Evolutionary conservation across 2,329 filamentous ascomycete genomes (phyloP), one percentile per base, ranked within the genome.

Genomic region (Mycosphaerelloides madeirae): DNA sequence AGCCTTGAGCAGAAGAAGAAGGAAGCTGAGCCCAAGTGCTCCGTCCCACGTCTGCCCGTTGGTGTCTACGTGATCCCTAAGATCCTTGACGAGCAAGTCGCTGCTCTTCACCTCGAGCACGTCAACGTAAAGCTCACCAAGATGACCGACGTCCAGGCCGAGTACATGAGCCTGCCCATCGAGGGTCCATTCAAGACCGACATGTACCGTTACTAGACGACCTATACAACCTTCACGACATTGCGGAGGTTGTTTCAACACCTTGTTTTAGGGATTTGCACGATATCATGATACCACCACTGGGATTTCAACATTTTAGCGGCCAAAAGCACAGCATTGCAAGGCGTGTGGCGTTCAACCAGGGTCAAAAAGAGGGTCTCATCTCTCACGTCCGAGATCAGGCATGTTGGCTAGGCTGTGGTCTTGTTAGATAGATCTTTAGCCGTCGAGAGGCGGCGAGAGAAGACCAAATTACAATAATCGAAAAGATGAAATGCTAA

Each of bases 81-180:
- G 89, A 89, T 95, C 66, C 84, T 98, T 57, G 93, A 98, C 65
- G 93, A 98, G 83, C 89, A 96, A 77, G 93, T 98, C 66, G 93
- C 93, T 68, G 81, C 84, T 67, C 86, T 96, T 59, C 93, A 98
- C 77, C 78, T 96, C 60, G 81, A 77, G 56, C 93, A 97, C 79
- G 85, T 88, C 79, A 94, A 95, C 75, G 93, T 80, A 65, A 89
- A 97, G 81, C 82, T 98, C 65, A 87, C 84, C 70, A 84, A 82
- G 72, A 83, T 98, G 68, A 87, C 82, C 67, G 65, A 78, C 49
- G 85, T 85, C 62, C 93, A 98, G 80, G 85, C 88, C 60, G 93
- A 97, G 67, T 98, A 98, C 79, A 85, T 97, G 67, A 82, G 88
- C 63, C 79, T 98, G 59, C 79, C 83, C 49, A 67, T 81, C 55